phyloP scores from a whole-genome alignment of 805 yeast genomes.

The Peterozyma toletana region DNA sequence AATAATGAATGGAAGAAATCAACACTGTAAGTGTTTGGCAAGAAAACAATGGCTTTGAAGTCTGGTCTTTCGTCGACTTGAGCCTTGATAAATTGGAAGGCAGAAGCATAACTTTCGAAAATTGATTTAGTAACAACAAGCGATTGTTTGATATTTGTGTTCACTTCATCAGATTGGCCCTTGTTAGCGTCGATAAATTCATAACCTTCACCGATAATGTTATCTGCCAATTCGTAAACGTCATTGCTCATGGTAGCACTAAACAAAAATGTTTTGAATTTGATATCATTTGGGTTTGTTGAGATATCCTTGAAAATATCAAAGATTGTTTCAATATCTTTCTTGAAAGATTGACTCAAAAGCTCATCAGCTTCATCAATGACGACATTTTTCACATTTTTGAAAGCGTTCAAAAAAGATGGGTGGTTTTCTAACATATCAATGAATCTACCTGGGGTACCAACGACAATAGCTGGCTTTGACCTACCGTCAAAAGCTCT shows the following conservation, averaged over 20 bases:
- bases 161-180: conserved; percentile 54
- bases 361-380: conserved; percentile 92
- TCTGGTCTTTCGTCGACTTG: conserved; percentile 22
- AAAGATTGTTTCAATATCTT: conserved; percentile 54
- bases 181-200: conserved; percentile 68
- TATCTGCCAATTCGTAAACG: conserved; percentile 59
- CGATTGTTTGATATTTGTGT: conserved; percentile 69
- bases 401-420: conserved; percentile 38
- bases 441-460: conserved; percentile 64
- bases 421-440: conserved; percentile 48
- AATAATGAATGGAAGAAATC: conserved; percentile 46
- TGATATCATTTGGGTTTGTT: conserved; percentile 20
- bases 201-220: conserved; percentile 44
- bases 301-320: conserved; percentile 28
- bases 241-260: conserved; percentile 80
- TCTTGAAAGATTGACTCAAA: conserved; percentile 73
- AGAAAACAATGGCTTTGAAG: conserved; percentile 77
- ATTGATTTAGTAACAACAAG: conserved; percentile 46
- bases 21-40: conserved; percentile 70
- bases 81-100: conserved; percentile 40
- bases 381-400: conserved; percentile 53
- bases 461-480: conserved; percentile 63
- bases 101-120: conserved; percentile 54
- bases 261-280: conserved; percentile 64
- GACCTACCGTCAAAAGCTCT: conserved; percentile 17